Percentiles rank a stretch among this genome's conserved stretches.
phyloP scores from a whole-genome alignment of 768 basidiomycete species.

The Collybiopsis confluens region DNA sequence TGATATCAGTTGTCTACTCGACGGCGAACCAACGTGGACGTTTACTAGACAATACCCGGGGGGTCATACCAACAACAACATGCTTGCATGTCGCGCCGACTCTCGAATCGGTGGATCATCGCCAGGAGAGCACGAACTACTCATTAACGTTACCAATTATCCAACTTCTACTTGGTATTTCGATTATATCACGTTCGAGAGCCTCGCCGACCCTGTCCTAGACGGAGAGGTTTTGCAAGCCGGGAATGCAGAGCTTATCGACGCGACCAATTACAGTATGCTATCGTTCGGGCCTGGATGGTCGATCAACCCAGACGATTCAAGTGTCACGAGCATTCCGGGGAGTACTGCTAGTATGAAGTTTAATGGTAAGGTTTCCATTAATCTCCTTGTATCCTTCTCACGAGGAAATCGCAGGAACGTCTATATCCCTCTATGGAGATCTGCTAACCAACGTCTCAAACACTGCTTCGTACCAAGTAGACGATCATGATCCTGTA shows the following conservation, averaged over 20 bases:
- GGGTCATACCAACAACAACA: background rate
- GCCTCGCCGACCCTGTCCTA: background rate
- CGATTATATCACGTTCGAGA: conserved; percentile 4
- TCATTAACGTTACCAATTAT: conserved; percentile 4
- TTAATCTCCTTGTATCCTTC: background rate
- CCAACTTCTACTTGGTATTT: background rate
- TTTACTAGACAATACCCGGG: background rate
- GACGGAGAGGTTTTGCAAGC: conserved; percentile 4
- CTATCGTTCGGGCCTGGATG: conserved; percentile 3
- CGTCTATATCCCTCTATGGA: background rate
- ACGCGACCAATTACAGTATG: background rate
- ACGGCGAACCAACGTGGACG: background rate
- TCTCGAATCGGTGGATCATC: background rate
- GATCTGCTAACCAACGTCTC: background rate
- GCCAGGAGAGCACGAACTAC: conserved; percentile 4
- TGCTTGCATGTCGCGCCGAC: background rate
- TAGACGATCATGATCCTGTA: background rate
- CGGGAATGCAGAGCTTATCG: conserved; percentile 1
- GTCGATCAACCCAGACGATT: background rate
- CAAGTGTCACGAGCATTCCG: background rate
- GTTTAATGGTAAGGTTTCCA: background rate
- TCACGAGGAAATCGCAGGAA: background rate
- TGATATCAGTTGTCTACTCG: background rate
- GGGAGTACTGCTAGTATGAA: background rate
- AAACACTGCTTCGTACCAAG: background rate